Percentiles rank a stretch among this genome's conserved stretches.
These are phyloP conservation scores for Colletotrichum sp. DNA, from an alignment of 2,329 filamentous ascomycete genomes.

Conservation along the genomic window DNA sequence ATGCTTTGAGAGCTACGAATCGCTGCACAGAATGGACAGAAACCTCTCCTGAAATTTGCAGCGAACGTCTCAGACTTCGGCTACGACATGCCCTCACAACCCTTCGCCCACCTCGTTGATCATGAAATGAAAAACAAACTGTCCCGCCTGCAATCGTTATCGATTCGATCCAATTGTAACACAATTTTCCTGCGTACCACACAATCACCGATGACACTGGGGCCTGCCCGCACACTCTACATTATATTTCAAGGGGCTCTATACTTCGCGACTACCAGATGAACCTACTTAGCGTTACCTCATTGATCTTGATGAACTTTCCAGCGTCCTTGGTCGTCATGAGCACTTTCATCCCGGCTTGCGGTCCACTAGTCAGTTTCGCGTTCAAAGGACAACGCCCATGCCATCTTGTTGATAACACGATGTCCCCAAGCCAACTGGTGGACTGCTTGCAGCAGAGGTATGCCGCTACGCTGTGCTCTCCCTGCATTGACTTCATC, in stretches of 20 bases:
- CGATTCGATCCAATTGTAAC: background rate
- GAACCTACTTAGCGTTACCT: background rate
- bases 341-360: background rate
- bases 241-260: background rate
- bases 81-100: background rate
- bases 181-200: background rate
- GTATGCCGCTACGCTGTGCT: no score
- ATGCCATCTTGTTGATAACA: no score
- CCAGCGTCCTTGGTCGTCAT: background rate
- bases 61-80: background rate
- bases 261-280: background rate
- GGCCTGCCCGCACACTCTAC: background rate
- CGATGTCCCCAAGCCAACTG: no score
- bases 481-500: no score
- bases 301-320: background rate
- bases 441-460: no score
- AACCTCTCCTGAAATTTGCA: background rate
- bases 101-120: background rate
- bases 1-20: background rate
- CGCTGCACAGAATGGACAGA: fast-evolving
- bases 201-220: background rate
- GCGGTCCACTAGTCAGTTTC: no score
- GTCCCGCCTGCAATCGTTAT: background rate
- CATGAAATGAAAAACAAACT: background rate
- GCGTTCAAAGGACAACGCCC: no score